phyloP scores from a whole-genome alignment of 2,329 filamentous ascomycete species.

The Plenodomus lindquistii region DNA sequence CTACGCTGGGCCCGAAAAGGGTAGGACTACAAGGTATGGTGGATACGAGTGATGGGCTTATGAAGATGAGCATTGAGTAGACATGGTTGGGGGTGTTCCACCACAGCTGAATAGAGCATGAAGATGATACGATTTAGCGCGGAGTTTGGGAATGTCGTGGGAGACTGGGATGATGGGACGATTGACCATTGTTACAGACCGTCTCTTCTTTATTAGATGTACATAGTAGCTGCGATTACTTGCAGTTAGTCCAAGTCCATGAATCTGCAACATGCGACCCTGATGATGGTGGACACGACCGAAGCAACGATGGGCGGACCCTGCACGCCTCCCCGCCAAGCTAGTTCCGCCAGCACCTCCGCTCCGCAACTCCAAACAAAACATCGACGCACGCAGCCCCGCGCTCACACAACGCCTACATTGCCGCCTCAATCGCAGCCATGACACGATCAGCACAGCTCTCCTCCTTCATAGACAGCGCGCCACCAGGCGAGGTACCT shows the following conservation, averaged over 20 bases:
- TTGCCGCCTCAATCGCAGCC: constrained; percentile 9
- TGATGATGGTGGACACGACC: too few species aligned
- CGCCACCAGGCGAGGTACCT: constrained; percentile 91
- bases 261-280: too few species aligned
- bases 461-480: constrained; percentile 86
- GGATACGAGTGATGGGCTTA: constrained; percentile 91
- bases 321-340: neutral
- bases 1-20: constrained; percentile 51
- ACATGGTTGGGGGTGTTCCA: neutral
- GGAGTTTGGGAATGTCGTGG: constrained; percentile 22
- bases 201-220: neutral
- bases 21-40: constrained; percentile 81
- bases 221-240: too few species aligned
- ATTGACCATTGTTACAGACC: constrained; percentile 1
- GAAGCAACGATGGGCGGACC: neutral
- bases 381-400: neutral
- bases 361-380: constrained; percentile 1
- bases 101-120: neutral
- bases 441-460: constrained; percentile 48
- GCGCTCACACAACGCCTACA: neutral
- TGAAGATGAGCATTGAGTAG: constrained; percentile 95
- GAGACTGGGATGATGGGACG: neutral
- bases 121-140: constrained; percentile 21
- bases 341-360: neutral
- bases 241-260: too few species aligned